Percentiles rank a stretch among this genome's conserved stretches.
These are phyloP conservation scores for Epichloe amarillans DNA, from an alignment of 2,329 filamentous ascomycete genomes.

Conservation along the genomic window DNA sequence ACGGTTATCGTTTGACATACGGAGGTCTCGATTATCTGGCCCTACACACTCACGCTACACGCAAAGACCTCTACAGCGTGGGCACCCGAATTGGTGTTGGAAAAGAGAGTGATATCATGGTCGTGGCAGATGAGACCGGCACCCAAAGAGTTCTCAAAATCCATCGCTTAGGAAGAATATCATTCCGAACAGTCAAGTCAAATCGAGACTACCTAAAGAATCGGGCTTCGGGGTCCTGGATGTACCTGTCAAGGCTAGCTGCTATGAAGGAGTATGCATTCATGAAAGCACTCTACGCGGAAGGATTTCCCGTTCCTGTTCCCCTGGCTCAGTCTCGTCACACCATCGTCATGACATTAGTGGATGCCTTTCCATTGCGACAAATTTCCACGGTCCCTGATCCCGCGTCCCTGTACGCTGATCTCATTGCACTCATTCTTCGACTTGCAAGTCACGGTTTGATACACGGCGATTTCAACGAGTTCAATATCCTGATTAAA, in stretches of 20 bases:
- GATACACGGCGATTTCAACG: conserved; percentile 97
- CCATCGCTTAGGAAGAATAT: conserved; percentile 87
- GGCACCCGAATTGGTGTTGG: conserved; percentile 91
- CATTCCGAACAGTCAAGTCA: conserved; percentile 88
- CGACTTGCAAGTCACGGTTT: conserved; percentile 72
- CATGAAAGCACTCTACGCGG: conserved; percentile 72
- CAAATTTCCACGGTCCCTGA: conserved; percentile 77
- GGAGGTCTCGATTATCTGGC: conserved; percentile 97
- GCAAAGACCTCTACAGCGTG: conserved; percentile 74
- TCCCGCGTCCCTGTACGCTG: conserved; percentile 76
- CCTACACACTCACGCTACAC: conserved; percentile 73
- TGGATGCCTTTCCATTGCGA: conserved; percentile 83
- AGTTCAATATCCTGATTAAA: conserved; percentile 94
- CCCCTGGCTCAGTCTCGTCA: conserved; percentile 84
- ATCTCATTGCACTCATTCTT: conserved; percentile 77
- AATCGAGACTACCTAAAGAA: conserved; percentile 93
- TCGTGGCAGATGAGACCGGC: conserved; percentile 71
- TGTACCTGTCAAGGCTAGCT: conserved; percentile 90
- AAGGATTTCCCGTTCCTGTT: conserved; percentile 80
- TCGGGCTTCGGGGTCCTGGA: conserved; percentile 72
- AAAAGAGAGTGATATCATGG: conserved; percentile 94
- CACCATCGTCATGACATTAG: conserved; percentile 88
- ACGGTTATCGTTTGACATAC: conserved; percentile 93
- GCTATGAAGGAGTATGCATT: conserved; percentile 92
- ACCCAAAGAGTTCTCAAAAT: conserved; percentile 83